A percentile compares a stretch with the other conserved stretches of the same genome.
Evolutionary conservation across 306 rosid genomes (phyloP).

Genomic region (Alnus rubra): DNA sequence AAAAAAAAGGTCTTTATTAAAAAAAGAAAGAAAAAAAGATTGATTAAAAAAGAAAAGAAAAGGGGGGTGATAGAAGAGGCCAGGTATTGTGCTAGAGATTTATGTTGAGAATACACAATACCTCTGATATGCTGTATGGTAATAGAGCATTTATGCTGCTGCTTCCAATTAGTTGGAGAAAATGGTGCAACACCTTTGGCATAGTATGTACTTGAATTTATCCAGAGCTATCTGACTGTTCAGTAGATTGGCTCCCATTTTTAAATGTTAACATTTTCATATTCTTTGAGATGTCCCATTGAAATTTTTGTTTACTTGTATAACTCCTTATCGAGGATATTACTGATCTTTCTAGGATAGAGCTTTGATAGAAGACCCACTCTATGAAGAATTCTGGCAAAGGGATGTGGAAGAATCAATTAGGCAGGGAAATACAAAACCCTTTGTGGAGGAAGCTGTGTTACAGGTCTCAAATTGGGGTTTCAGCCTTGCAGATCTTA

Average conservation of each 20-base stretch:
- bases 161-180: neutral
- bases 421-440: conserved; percentile 72
- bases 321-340: conserved; percentile 15
- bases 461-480: conserved; percentile 95
- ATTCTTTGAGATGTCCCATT: neutral
- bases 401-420: conserved; percentile 96
- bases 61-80: neutral
- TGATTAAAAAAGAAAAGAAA: too few species aligned
- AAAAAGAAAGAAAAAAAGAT: too few species aligned
- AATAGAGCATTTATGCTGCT: neutral
- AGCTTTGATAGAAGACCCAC: conserved; percentile 89
- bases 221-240: neutral
- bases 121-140: neutral
- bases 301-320: conserved; percentile 6
- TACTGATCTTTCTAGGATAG: conserved; percentile 59
- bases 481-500: conserved; percentile 87
- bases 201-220: neutral
- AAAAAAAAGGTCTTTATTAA: too few species aligned
- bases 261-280: neutral
- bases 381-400: conserved; percentile 96
- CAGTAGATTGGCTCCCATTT: neutral
- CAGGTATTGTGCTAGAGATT: neutral
- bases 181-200: neutral
- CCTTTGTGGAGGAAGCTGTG: conserved; percentile 89
- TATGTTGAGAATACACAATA: neutral